Evolutionary conservation across 2,329 filamentous ascomycete genomes (phyloP).

Genomic region (Stachybotrys echinatus): DNA sequence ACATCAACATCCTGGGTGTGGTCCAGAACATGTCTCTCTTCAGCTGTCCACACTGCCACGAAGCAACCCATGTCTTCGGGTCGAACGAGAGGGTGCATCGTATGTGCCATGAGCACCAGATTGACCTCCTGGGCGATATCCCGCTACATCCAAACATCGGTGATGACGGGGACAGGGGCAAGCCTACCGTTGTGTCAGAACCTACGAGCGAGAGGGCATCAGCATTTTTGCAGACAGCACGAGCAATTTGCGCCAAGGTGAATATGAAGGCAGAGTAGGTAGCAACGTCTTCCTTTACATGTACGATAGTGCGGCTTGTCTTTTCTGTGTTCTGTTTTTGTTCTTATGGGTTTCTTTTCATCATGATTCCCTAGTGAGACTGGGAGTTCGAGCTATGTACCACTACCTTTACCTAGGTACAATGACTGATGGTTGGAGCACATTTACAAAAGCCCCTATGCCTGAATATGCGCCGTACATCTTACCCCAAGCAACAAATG

Average conservation of each 20-base stretch:
- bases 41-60: constrained; percentile 70
- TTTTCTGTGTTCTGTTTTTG: neutral
- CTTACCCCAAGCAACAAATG: neutral
- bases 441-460: neutral
- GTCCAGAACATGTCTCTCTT: constrained; percentile 92
- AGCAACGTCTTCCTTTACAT: neutral
- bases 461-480: neutral
- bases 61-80: constrained; percentile 73
- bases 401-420: neutral
- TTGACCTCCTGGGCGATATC: constrained; percentile 83
- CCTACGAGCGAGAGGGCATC: constrained; percentile 67
- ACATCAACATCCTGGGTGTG: constrained; percentile 76
- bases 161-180: constrained; percentile 79
- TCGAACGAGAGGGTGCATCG: constrained; percentile 56
- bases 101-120: constrained; percentile 65
- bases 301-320: constrained; percentile 6
- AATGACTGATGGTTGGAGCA: neutral
- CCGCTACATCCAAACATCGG: constrained; percentile 84
- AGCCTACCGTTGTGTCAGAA: constrained; percentile 85
- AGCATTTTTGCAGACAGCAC: constrained; percentile 68
- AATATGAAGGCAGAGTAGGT: constrained; percentile 14
- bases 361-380: no score
- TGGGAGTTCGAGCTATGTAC: neutral
- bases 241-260: constrained; percentile 43
- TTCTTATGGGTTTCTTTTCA: no score